phyloP scores from a whole-genome alignment of 1,284 basidiomycete genomes.

The Papiliotrema flavescens region DNA sequence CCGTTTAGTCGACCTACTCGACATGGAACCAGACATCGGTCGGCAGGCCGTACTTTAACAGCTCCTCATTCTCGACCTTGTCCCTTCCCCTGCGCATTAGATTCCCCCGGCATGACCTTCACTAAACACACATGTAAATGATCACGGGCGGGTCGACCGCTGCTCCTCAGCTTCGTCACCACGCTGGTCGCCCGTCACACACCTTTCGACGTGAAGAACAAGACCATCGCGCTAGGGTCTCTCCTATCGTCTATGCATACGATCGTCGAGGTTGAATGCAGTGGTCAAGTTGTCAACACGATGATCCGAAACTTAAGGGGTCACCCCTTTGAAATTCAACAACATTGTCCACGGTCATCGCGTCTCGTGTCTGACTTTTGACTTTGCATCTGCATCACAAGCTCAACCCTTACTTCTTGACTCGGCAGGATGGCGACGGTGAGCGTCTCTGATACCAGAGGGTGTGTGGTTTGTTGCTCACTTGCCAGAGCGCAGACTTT shows the following conservation, averaged over 20 bases:
- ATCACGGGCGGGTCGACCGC: slow-evolving; percentile 62
- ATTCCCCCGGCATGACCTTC: background rate
- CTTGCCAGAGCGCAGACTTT: background rate
- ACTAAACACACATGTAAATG: slow-evolving; percentile 64
- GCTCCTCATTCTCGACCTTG: slow-evolving; percentile 94
- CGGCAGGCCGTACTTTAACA: slow-evolving; percentile 79
- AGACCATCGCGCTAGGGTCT: slow-evolving; percentile 49
- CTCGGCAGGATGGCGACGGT: background rate
- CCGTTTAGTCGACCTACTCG: slow-evolving; percentile 40
- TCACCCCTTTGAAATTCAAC: slow-evolving; percentile 10
- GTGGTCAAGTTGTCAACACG: background rate
- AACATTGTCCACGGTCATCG: no score
- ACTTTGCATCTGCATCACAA: background rate
- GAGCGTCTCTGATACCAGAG: no score
- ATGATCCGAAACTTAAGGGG: background rate
- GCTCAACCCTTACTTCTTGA: background rate
- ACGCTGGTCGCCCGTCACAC: slow-evolving; percentile 3
- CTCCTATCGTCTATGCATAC: background rate
- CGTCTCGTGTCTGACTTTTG: no score
- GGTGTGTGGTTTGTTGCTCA: no score
- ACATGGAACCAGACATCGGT: slow-evolving; percentile 59
- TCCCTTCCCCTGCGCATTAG: slow-evolving; percentile 66
- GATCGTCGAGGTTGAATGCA: background rate
- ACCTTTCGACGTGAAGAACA: slow-evolving; percentile 58
- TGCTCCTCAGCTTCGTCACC: slow-evolving; percentile 13